These are phyloP conservation scores for Phytophthora macrochlamydospora DNA, from an alignment of 352 stramenopile genomes.

Conservation along the genomic window DNA sequence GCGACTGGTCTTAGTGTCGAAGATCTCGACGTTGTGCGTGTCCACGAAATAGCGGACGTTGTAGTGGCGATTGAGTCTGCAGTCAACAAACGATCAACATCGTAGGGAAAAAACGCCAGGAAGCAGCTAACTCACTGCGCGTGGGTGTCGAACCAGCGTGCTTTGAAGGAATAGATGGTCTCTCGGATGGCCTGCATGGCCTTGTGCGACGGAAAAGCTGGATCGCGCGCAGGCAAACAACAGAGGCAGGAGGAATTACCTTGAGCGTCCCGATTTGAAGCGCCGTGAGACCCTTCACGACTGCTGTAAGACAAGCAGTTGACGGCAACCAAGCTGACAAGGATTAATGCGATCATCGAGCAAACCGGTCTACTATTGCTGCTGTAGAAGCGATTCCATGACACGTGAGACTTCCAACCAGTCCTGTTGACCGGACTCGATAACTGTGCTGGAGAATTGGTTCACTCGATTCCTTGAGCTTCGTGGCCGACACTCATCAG, in stretches of 20 bases:
- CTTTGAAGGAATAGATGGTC: slow-evolving; percentile 85
- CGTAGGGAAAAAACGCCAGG: not conserved
- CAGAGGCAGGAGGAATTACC: too few species aligned
- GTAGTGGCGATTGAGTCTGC: slow-evolving; percentile 78
- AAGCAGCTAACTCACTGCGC: slow-evolving; percentile 50
- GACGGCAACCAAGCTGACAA: too few species aligned
- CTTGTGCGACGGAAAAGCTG: not conserved
- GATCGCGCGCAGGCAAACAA: too few species aligned
- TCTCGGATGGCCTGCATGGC: slow-evolving; percentile 70
- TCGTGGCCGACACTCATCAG: too few species aligned
- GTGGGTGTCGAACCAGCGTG: slow-evolving; percentile 79
- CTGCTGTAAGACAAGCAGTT: too few species aligned
- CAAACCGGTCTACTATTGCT: too few species aligned
- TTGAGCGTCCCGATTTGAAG: slow-evolving; percentile 10
- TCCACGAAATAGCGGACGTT: slow-evolving; percentile 84
- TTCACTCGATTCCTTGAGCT: too few species aligned
- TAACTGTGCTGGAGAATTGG: too few species aligned
- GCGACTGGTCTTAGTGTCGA: slow-evolving; percentile 87
- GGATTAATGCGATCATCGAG: too few species aligned
- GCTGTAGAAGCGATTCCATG: too few species aligned
- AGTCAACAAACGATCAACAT: not conserved
- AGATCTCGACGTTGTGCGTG: slow-evolving; percentile 87
- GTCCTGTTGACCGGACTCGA: too few species aligned
- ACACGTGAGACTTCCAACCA: too few species aligned
- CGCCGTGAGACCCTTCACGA: not conserved